Base-by-base conservation (phyloP, 2,329 filamentous ascomycete species). In the Diaporthe destruens region DNA sequence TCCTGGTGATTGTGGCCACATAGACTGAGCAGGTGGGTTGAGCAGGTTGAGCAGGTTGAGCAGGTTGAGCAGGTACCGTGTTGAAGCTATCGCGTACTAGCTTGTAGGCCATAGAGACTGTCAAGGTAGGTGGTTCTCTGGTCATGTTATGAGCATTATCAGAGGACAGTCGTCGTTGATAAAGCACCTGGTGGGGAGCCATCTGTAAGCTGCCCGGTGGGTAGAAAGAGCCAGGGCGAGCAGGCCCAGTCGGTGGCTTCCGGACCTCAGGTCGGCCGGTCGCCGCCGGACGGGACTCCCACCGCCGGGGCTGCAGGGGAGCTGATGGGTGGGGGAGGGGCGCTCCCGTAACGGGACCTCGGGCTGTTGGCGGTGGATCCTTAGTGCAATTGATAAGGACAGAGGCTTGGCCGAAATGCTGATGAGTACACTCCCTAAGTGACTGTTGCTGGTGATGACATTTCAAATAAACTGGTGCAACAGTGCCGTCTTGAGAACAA, bases 221-320 rank as follows among this genome's bases (percentile, higher is more conserved):
- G 25, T 6, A 36, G 39, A 14, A 42, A 49, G 39, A 49, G 39
- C 36, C 36, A 42, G 12, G n/a, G 44, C 61, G 18, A 51, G 61
- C 61, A 51, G 29, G 20, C 14, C 23, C 32, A 51, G 42, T 53
- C 71, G 71, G 71, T 54, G 44, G 44, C 34, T 53, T 72, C 71
- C 71, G 71, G 55, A 23, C 32, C 65, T 32, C 44, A 23, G 3
- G 63, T 57, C 65, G 53, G 69, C 71, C 51, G 39, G 63, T 57
- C 23, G 71, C 71, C 63, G 63, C 39, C 44, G 71, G 36, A 57
- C 63, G 71, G 71, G 71, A 55, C 55, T 47, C 9, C 12, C 14
- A 49, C 25, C 67, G 67, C 42, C 47, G 53, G 55, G n/a, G 23
- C 12, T 23, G 14, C 34, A 49, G 53, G 66, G 66, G 34, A 6